A percentile compares a stretch with the other conserved stretches of the same genome.
Evolutionary conservation across 345 rosid species (phyloP).

Genomic region (Trapa bicornis): DNA sequence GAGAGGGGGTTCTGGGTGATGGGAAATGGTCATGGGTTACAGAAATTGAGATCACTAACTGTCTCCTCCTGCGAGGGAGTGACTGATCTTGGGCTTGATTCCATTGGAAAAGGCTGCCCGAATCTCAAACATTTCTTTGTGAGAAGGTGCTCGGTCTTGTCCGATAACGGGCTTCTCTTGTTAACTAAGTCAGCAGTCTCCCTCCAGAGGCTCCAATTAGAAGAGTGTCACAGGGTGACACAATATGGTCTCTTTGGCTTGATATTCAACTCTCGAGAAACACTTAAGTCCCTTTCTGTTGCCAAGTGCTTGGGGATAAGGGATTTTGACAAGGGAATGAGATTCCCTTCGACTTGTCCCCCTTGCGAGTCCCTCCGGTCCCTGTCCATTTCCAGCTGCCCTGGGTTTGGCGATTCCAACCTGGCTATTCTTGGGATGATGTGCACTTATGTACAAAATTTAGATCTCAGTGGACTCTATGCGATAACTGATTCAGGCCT

Average conservation of each 20-base stretch:
- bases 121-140: conserved; percentile 52
- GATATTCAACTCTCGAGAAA: conserved; percentile 53
- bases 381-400: conserved; percentile 59
- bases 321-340: conserved; percentile 26
- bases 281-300: conserved; percentile 55
- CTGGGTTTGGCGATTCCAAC: conserved; percentile 69
- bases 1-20: conserved; percentile 97
- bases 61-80: conserved; percentile 59
- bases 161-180: conserved; percentile 71
- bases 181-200: conserved; percentile 51
- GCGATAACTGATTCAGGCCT: conserved; percentile 65
- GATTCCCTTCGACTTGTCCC: conserved; percentile 22
- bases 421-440: conserved; percentile 55
- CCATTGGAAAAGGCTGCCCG: conserved; percentile 74
- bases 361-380: conserved; percentile 46
- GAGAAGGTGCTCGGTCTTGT: conserved; percentile 40
- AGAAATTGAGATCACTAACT: conserved; percentile 53
- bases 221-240: conserved; percentile 93
- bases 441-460: conserved; percentile 57
- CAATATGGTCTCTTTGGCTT: conserved; percentile 74
- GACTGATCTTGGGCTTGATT: conserved; percentile 64
- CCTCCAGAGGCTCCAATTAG: conserved; percentile 69
- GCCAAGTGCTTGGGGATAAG: conserved; percentile 61
- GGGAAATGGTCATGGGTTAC: conserved; percentile 81
- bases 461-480: conserved; percentile 58